Evolutionary conservation across 2,329 filamentous ascomycete species (phyloP), one percentile per base, ranked within the genome.

Genomic region (Monosporascus cannonballus): DNA sequence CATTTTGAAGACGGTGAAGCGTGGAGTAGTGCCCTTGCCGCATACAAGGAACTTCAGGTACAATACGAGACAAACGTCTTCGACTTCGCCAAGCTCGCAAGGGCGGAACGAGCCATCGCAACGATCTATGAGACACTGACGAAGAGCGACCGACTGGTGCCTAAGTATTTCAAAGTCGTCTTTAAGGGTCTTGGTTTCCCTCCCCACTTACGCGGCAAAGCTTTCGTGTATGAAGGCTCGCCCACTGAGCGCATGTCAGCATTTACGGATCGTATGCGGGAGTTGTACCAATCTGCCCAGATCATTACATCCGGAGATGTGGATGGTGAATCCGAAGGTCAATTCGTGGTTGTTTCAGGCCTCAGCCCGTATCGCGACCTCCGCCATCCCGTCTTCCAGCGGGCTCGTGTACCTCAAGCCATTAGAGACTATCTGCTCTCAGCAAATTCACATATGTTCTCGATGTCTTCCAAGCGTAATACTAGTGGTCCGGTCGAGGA

Each of bases 1-100:
- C 80, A 93, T 67, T 96, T 94, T 59, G 93, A 97, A 66, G 90
- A 95, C 55, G 92, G 91, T n/a, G 87, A 90, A 66, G 90, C 90
- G 1, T 97, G 93, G 93, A 87, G 89, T 63, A 89, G 89, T 68
- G 93, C 92, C 1, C 74, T 99, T 42, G 80, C 84, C 6, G 90
- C 90, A 3, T 97, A 99, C 71, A 88, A 89, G 66, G 93, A 99
- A 70, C 83, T 99, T 49, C 89, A 92, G 47, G 72, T 77, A n/a
- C 91, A 97, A 70, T 99, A 97, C 67, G 91, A 96, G 72, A 83
- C 80, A 59, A 96, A 91, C 55, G 74, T 89, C 0, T 96, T 92
- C 68, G 94, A 99, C 71, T 96, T 96, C 63, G 79, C 86, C 36
- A 96, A 99, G 71, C 79, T 99, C 24, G 92, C 94, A 1, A 83